Base-by-base conservation (phyloP, 2,329 filamentous ascomycete genomes). In the Lasiodiplodia sp. region DNA sequence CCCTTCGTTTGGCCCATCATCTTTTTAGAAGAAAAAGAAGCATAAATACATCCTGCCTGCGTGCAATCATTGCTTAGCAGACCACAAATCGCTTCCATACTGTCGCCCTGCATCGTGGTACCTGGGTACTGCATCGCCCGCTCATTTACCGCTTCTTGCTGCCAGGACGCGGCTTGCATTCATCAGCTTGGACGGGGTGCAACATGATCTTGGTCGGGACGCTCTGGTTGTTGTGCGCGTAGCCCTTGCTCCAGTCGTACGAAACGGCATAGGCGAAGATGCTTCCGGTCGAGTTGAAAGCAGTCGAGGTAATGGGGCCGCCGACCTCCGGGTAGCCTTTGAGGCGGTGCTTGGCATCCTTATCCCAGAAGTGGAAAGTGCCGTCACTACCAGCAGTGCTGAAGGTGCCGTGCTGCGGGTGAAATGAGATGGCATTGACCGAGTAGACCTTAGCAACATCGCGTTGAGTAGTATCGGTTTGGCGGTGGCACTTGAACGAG, bases 181-280 rank as follows among this genome's bases (percentile, higher is more conserved):
- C 83, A 62, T 86, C 84, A 0, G 80, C 79, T 4, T 75, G 70
- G 28, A 86, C 77, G 0, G 83, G 83, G 72, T 86, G 84, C 68
- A 86, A 74, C 78, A 85, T 85, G 70, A 86, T 80, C 76, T 85
- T 85, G 72, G 81, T 83, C 4, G 83, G 80, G n/a, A 81, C 78
- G 72, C 79, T 72, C 68, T 89, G 89, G 31, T 85, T 96, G 82
- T 98, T 98, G 72, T 86, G 88, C 72, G 92, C 88, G 83, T 95
- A 97, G 18, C 96, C 96, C 85, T 99, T 98, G 83, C 92, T 94
- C 96, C 96, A 99, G 83, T 99, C 96, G 80, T 99, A 99, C 78
- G 93, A 94, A 58, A 97, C 88, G 31, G 94, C 93, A 69, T 85
- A 86, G 10, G 83, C 83, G 70, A 85, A 85, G 71, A 85, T 84